Percentiles rank a stretch among this genome's conserved stretches.
These are phyloP conservation scores for Halteria grandinella DNA, from an alignment of 73 alveolate species.

Conservation along the genomic window DNA sequence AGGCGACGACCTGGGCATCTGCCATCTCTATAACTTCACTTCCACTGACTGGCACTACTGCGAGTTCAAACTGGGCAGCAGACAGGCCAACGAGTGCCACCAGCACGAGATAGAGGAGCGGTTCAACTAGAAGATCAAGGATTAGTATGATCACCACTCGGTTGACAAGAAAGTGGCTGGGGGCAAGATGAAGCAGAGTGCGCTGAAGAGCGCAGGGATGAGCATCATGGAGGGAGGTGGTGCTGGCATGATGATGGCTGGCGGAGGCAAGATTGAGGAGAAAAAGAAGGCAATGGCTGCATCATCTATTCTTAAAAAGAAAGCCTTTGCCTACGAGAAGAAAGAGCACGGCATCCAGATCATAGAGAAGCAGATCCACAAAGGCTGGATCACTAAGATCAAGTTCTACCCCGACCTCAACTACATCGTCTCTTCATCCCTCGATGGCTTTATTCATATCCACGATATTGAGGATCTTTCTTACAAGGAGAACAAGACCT, in stretches of 20 bases:
- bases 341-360: slow-evolving; percentile 26
- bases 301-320: neutral
- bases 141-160: neutral
- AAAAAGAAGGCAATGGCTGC: neutral
- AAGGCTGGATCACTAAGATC: slow-evolving; percentile 79
- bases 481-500: slow-evolving; percentile 70
- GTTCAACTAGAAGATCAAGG: slow-evolving; percentile 25
- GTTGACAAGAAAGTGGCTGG: neutral
- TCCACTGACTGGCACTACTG: slow-evolving; percentile 77
- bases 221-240: too few relatives aligned
- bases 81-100: slow-evolving; percentile 55
- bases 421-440: slow-evolving; percentile 66
- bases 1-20: slow-evolving; percentile 82
- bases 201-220: too few relatives aligned
- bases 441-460: slow-evolving; percentile 70
- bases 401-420: slow-evolving; percentile 72
- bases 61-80: slow-evolving; percentile 53
- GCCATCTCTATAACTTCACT: slow-evolving; percentile 65
- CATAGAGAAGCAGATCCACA: slow-evolving; percentile 61
- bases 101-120: slow-evolving; percentile 35
- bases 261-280: neutral
- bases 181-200: neutral
- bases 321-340: slow-evolving; percentile 26
- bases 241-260: neutral
- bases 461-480: slow-evolving; percentile 71